Evolutionary conservation across 2,329 filamentous ascomycete species (phyloP).

Genomic region (Ophiosphaerella narmari): DNA sequence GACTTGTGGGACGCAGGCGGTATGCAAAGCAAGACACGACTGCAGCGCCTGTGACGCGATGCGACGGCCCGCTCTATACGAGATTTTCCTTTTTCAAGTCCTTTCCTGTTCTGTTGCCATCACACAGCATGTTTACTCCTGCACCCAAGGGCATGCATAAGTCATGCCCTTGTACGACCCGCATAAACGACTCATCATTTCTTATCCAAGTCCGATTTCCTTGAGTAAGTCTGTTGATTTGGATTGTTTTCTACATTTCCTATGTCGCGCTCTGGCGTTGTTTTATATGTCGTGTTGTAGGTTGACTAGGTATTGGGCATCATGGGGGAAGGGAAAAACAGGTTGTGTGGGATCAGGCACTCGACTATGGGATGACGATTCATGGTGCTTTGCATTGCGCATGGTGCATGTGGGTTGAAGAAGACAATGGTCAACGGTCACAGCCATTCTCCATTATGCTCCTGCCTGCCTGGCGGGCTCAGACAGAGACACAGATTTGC

Average conservation of each 20-base stretch:
- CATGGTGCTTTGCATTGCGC: slow-evolving; percentile 34
- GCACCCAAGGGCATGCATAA: slow-evolving; percentile 21
- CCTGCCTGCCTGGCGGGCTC: slow-evolving; percentile 9
- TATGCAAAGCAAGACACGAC: slow-evolving; percentile 5
- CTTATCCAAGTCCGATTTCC: background rate
- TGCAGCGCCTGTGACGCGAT: slow-evolving; percentile 1
- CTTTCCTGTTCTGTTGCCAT: slow-evolving; percentile 11
- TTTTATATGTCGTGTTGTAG: background rate
- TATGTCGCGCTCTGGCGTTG: background rate
- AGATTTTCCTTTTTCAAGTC: background rate
- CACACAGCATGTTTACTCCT: slow-evolving; percentile 34
- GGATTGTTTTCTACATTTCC: slow-evolving; percentile 8
- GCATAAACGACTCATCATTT: slow-evolving; percentile 26
- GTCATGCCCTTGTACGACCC: slow-evolving; percentile 30
- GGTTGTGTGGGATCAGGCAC: slow-evolving; percentile 19
- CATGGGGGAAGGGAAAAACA: slow-evolving; percentile 25
- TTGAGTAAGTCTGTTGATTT: slow-evolving; percentile 3
- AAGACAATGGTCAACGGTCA: slow-evolving; percentile 30
- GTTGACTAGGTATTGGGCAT: slow-evolving; percentile 10
- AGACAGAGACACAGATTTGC: slow-evolving; percentile 6
- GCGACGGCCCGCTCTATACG: background rate
- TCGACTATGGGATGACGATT: slow-evolving; percentile 8
- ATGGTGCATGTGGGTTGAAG: slow-evolving; percentile 38
- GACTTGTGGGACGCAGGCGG: slow-evolving; percentile 7
- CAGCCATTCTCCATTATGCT: slow-evolving; percentile 33